Conservation (phyloP, 805 yeast genomes). For the Candida caryicola region DNA sequence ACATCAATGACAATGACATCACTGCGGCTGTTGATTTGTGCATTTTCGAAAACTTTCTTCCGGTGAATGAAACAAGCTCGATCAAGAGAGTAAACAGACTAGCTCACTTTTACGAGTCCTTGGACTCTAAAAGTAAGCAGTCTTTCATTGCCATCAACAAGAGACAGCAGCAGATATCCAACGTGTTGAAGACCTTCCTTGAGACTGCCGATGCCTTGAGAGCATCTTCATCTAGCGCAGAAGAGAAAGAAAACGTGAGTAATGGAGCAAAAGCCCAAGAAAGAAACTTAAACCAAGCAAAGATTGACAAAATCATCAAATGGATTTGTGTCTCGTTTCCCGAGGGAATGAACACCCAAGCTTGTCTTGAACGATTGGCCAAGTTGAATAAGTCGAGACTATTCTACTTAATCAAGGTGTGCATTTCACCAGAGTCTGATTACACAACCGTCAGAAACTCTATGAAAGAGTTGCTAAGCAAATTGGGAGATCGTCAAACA, state of each 20-base stretch:
- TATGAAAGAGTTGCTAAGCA: conserved; percentile 57
- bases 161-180: conserved; percentile 62
- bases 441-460: conserved; percentile 59
- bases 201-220: conserved; percentile 44
- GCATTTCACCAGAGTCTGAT: conserved; percentile 56
- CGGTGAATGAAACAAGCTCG: conserved; percentile 46
- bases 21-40: conserved; percentile 62
- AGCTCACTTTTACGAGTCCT: conserved; percentile 42
- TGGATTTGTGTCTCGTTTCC: conserved; percentile 66
- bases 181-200: conserved; percentile 49
- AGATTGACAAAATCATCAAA: conserved; percentile 51
- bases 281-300: conserved; percentile 18
- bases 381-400: conserved; percentile 57
- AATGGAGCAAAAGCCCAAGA: conserved; percentile 1
- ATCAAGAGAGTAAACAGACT: conserved; percentile 52
- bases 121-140: conserved; percentile 57
- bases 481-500: conserved; percentile 52
- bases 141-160: conserved; percentile 68
- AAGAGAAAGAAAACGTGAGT: conserved; percentile 14
- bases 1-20: conserved; percentile 67
- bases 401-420: conserved; percentile 52
- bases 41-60: conserved; percentile 59
- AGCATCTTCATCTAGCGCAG: conserved; percentile 8
- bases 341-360: conserved; percentile 44
- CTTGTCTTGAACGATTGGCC: conserved; percentile 51